These are phyloP conservation scores for Paradendryphiella salina DNA, from an alignment of 2,329 filamentous ascomycete genomes.

Conservation along the genomic window DNA sequence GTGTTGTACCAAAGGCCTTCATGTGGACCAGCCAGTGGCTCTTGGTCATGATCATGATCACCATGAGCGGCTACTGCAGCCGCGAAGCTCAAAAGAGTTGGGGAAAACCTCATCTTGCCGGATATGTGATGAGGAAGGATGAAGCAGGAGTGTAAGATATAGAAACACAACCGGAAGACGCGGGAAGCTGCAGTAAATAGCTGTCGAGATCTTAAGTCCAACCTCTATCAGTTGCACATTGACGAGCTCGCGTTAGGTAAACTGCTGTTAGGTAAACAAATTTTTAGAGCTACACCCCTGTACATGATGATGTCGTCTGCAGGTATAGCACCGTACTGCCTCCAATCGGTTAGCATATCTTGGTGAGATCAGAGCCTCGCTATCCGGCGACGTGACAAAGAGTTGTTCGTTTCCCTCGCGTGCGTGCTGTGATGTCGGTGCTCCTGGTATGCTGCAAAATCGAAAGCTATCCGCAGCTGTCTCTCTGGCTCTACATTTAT, in stretches of 20 bases:
- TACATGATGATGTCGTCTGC: conserved; percentile 27
- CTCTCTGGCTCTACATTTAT: background rate
- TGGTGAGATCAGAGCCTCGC: conserved; percentile 12
- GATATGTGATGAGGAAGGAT: conserved; percentile 1
- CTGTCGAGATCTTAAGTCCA: conserved; percentile 13
- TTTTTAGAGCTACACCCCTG: conserved; percentile 34
- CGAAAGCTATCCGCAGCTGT: background rate
- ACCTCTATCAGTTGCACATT: conserved; percentile 33
- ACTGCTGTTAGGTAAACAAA: conserved; percentile 42
- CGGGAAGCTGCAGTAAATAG: conserved; percentile 29
- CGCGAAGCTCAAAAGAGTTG: conserved; percentile 45
- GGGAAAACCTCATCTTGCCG: conserved; percentile 35
- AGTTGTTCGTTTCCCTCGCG: background rate
- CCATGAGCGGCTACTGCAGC: conserved; percentile 63
- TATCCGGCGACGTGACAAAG: conserved; percentile 4
- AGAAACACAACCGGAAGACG: conserved; percentile 3
- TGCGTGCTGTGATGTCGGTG: background rate
- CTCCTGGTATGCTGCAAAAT: background rate
- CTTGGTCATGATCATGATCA: conserved; percentile 60
- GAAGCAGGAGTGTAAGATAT: conserved; percentile 3
- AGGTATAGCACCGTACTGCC: conserved; percentile 22
- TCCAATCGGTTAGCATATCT: conserved; percentile 27
- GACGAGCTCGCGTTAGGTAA: conserved; percentile 44
- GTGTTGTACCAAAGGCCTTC: conserved; percentile 80
- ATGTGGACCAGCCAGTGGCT: conserved; percentile 68